Conservation (phyloP, 176 grass and related monocot species). For the Otatea glauca region DNA sequence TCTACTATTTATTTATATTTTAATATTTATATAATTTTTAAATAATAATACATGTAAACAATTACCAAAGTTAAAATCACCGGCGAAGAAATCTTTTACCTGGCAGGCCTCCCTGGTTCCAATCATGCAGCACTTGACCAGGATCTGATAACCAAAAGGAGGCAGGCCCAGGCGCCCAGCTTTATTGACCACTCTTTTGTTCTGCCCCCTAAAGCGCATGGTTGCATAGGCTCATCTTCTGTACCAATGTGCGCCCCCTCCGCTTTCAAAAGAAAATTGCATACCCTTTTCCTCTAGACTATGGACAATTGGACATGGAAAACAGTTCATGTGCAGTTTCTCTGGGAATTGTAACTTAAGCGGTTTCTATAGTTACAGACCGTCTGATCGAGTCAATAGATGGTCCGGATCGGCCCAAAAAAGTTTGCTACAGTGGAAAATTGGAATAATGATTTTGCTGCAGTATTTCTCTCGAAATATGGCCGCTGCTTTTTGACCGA, state of each 20-base stretch:
- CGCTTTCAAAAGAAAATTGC: background rate
- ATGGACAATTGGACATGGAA: too few species aligned
- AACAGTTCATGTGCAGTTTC: too few species aligned
- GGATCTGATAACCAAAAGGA: slow-evolving; percentile 41
- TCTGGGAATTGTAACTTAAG: too few species aligned
- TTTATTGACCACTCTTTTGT: slow-evolving; percentile 51
- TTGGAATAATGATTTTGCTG: too few species aligned
- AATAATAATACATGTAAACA: background rate
- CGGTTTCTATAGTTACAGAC: too few species aligned
- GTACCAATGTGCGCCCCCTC: background rate
- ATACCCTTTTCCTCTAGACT: background rate
- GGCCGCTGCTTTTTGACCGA: too few species aligned
- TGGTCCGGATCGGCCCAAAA: too few species aligned
- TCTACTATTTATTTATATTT: too few species aligned
- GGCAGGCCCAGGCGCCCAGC: slow-evolving; percentile 17
- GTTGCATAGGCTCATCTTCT: slow-evolving; percentile 7
- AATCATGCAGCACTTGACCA: slow-evolving; percentile 56
- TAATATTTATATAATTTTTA: too few species aligned
- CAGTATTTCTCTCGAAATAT: too few species aligned
- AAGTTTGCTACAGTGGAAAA: too few species aligned
- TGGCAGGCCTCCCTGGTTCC: slow-evolving; percentile 28
- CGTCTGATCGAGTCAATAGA: too few species aligned
- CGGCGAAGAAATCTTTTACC: slow-evolving; percentile 20
- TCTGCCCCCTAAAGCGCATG: background rate
- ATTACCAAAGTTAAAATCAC: background rate